These are phyloP conservation scores for Spiraea crenata DNA, from an alignment of 331 rosid genomes.

Conservation along the genomic window DNA sequence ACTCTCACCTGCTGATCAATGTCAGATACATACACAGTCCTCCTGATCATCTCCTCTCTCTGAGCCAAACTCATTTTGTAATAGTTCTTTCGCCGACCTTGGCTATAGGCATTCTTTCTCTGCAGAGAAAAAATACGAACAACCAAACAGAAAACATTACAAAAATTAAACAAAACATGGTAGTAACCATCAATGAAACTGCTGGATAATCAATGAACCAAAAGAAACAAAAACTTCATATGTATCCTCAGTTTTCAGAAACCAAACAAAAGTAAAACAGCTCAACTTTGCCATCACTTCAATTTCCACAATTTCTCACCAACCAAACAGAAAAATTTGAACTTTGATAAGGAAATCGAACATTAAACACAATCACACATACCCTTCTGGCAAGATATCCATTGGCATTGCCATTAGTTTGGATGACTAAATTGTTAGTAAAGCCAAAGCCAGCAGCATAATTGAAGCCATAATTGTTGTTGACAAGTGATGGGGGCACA, in stretches of 20 bases:
- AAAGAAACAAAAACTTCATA: background rate
- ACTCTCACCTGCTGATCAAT: constrained; percentile 85
- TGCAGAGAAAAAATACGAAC: constrained; percentile 17
- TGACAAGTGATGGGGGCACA: constrained; percentile 77
- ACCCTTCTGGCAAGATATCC: constrained; percentile 70
- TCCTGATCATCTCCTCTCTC: constrained; percentile 88
- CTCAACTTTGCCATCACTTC: constrained; percentile 8
- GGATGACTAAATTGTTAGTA: constrained; percentile 52
- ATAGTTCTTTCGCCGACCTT: constrained; percentile 66
- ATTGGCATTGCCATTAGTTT: constrained; percentile 48
- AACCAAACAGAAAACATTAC: background rate
- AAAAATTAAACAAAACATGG: background rate
- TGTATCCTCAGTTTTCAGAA: background rate
- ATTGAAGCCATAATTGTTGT: constrained; percentile 45
- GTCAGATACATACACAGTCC: constrained; percentile 98
- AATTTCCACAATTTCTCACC: constrained; percentile 7
- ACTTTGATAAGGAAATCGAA: background rate
- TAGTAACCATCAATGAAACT: background rate
- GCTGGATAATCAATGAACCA: constrained; percentile 1
- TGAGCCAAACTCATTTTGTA: constrained; percentile 64
- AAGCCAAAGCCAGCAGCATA: constrained; percentile 63
- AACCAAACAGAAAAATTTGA: constrained; percentile 13
- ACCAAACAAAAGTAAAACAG: constrained; percentile 17
- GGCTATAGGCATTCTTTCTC: constrained; percentile 85
- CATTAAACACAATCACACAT: constrained; percentile 17